These are phyloP conservation scores for Psidium friedrichsthalianum DNA, from an alignment of 345 rosid species.

Conservation along the genomic window DNA sequence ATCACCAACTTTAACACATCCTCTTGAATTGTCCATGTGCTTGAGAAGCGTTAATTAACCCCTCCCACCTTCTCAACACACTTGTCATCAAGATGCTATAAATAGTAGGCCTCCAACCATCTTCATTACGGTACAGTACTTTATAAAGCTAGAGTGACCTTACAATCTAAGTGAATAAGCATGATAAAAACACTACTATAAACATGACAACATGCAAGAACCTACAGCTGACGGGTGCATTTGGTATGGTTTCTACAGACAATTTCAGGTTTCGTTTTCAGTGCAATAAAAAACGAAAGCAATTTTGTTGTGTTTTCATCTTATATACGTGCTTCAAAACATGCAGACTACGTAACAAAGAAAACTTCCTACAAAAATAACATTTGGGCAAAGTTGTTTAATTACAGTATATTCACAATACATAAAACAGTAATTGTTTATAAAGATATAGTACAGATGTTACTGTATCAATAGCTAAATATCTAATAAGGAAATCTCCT, in stretches of 20 bases:
- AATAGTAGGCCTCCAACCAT: neutral
- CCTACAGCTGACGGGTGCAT: neutral
- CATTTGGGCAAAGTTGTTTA: neutral
- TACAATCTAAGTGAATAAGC: neutral
- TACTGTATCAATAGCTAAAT: neutral
- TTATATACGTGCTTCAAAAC: neutral
- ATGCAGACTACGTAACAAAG: no score
- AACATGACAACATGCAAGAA: neutral
- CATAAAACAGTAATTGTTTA: neutral
- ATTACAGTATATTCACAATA: neutral
- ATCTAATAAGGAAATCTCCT: neutral
- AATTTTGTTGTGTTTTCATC: neutral
- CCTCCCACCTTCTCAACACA: neutral
- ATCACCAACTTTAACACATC: neutral
- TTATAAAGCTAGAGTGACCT: neutral
- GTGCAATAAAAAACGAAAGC: neutral
- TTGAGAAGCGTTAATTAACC: neutral
- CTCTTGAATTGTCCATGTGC: neutral
- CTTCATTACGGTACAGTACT: neutral
- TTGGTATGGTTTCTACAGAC: neutral
- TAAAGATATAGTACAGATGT: neutral
- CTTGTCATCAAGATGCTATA: neutral
- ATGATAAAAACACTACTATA: neutral
- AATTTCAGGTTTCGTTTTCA: neutral
- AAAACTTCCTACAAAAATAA: neutral